Evolutionary conservation across 371 early-diverging fungal species (phyloP).

Genomic region (Mortierella sp.): DNA sequence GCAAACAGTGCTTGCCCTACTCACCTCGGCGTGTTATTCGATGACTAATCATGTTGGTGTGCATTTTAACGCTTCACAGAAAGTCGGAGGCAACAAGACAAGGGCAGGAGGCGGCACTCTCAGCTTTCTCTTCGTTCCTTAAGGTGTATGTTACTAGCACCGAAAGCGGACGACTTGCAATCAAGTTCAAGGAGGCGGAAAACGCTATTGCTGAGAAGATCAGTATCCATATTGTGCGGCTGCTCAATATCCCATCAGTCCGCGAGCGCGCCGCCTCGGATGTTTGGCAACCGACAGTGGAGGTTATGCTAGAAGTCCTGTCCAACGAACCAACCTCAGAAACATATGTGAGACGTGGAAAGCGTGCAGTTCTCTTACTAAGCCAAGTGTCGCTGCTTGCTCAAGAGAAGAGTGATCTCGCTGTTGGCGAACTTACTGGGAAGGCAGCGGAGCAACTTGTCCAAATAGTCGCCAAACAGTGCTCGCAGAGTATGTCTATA

Average conservation of each 20-base stretch:
- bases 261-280: slow-evolving; percentile 24
- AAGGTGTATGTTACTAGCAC: slow-evolving; percentile 19
- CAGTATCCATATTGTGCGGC: slow-evolving; percentile 22
- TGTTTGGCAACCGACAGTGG: slow-evolving; percentile 35
- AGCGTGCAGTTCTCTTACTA: slow-evolving; percentile 31
- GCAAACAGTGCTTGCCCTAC: background rate
- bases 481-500: slow-evolving; percentile 36
- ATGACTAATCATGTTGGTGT: background rate
- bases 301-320: slow-evolving; percentile 27
- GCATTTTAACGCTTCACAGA: background rate
- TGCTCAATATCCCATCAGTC: slow-evolving; percentile 42
- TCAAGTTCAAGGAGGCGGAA: slow-evolving; percentile 37
- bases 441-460: slow-evolving; percentile 48
- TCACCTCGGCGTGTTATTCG: background rate
- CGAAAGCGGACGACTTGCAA: slow-evolving; percentile 13
- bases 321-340: slow-evolving; percentile 21
- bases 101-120: slow-evolving; percentile 41
- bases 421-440: slow-evolving; percentile 22
- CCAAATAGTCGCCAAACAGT: slow-evolving; percentile 47
- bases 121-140: slow-evolving; percentile 22
- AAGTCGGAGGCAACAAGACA: slow-evolving; percentile 45
- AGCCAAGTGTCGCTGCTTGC: slow-evolving; percentile 25
- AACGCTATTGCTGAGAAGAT: slow-evolving; percentile 34
- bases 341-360: slow-evolving; percentile 36
- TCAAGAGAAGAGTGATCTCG: slow-evolving; percentile 22